Conservation (phyloP, 768 basidiomycete species). For the Neoboletus brunneissimus region DNA sequence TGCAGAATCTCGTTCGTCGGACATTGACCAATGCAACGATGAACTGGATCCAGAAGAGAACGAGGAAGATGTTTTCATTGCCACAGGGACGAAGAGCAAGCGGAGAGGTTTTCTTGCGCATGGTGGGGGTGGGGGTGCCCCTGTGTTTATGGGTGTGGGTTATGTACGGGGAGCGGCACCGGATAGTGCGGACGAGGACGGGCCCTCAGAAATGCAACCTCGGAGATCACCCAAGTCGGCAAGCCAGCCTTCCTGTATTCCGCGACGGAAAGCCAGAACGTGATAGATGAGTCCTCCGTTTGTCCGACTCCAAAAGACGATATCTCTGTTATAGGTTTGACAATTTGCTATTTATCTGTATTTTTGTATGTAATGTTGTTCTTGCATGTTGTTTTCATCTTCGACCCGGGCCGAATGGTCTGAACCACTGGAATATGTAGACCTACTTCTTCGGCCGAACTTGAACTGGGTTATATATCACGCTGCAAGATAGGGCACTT, state of each 20-base stretch:
- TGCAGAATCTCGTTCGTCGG: slow-evolving; percentile 38
- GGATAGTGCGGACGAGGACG: slow-evolving; percentile 20
- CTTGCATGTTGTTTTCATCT: not conserved
- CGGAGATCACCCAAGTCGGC: slow-evolving; percentile 8
- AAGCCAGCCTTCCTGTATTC: slow-evolving; percentile 23
- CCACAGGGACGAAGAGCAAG: slow-evolving; percentile 54
- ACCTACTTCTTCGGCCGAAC: not conserved
- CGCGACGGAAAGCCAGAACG: slow-evolving; percentile 20
- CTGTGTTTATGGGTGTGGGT: slow-evolving; percentile 70
- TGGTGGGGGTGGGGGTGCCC: slow-evolving; percentile 69
- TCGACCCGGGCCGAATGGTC: not conserved
- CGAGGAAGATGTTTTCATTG: slow-evolving; percentile 44
- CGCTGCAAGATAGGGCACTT: not conserved
- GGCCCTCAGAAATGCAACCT: not conserved
- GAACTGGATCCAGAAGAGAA: slow-evolving; percentile 37
- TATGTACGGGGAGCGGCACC: slow-evolving; percentile 55
- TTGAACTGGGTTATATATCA: not conserved
- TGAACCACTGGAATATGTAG: not conserved
- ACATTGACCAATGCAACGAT: slow-evolving; percentile 33
- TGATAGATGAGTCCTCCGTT: slow-evolving; percentile 4
- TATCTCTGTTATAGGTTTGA: slow-evolving; percentile 2
- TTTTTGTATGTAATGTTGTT: slow-evolving; percentile 15
- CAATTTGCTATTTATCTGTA: slow-evolving; percentile 26
- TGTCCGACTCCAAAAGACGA: not conserved
- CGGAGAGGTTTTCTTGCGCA: slow-evolving; percentile 64